These are phyloP conservation scores for Claviceps sp. DNA, from an alignment of 2,329 filamentous ascomycete species.

Conservation along the genomic window DNA sequence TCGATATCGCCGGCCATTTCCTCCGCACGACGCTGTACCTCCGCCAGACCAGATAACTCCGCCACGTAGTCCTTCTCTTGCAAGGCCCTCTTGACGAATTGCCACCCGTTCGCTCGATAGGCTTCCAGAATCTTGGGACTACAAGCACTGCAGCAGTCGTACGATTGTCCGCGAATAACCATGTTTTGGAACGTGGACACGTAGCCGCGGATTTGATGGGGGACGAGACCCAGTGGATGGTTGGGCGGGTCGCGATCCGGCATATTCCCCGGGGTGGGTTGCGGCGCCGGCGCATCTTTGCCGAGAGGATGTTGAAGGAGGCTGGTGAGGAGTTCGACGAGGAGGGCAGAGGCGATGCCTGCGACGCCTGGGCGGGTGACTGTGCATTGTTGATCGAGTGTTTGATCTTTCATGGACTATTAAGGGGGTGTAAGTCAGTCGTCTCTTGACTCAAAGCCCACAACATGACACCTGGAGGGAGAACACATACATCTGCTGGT, in stretches of 20 bases:
- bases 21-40: conserved; percentile 51
- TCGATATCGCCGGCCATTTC: conserved; percentile 40
- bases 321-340: conserved; percentile 82
- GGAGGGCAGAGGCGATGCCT: conserved; percentile 76
- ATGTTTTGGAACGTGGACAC: conserved; percentile 62
- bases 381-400: conserved; percentile 94
- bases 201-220: conserved; percentile 71
- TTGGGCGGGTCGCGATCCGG: conserved; percentile 43
- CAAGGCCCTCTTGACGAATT: conserved; percentile 61
- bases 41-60: conserved; percentile 59
- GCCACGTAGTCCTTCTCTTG: conserved; percentile 66
- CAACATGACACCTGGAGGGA: not conserved
- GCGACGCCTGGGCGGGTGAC: conserved; percentile 90
- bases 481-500: conserved; percentile 65
- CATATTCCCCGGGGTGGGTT: conserved; percentile 21
- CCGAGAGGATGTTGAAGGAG: conserved; percentile 73
- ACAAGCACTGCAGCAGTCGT: conserved; percentile 72
- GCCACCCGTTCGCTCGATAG: conserved; percentile 58
- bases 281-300: conserved; percentile 46
- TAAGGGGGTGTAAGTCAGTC: not conserved
- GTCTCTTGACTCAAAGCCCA: not conserved
- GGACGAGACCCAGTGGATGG: conserved; percentile 55
- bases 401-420: conserved; percentile 85
- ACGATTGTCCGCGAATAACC: conserved; percentile 58
- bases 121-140: conserved; percentile 54